phyloP scores from a whole-genome alignment of 176 grass and related monocot species.

The Thinopyrum elongatum region DNA sequence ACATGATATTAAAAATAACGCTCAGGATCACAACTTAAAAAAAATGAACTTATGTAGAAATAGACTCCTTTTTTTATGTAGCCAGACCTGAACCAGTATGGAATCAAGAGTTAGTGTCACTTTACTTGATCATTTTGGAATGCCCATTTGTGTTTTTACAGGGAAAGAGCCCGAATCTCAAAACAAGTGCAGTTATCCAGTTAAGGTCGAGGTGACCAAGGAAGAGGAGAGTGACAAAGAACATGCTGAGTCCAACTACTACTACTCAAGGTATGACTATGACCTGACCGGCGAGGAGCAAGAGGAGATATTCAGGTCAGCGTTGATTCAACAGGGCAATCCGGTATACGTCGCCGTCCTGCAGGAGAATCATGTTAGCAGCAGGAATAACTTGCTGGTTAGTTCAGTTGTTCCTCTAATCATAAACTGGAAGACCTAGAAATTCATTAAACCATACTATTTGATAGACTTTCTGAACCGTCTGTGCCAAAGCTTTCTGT shows the following conservation, averaged over 20 bases:
- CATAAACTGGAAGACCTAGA: background rate
- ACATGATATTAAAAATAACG: background rate
- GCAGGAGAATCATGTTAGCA: background rate
- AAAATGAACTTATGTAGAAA: background rate
- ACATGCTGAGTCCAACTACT: background rate
- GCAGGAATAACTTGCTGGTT: slow-evolving; percentile 19
- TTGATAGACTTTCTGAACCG: background rate
- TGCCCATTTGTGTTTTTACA: background rate
- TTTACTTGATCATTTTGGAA: background rate
- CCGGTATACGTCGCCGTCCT: slow-evolving; percentile 32
- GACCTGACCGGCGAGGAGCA: slow-evolving; percentile 5
- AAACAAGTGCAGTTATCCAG: background rate
- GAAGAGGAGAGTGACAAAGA: slow-evolving; percentile 1
- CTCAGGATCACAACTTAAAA: background rate
- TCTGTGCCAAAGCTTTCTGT: background rate
- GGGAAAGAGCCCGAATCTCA: slow-evolving; percentile 17
- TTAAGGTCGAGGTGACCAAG: background rate
- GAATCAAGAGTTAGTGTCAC: background rate
- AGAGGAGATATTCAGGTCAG: slow-evolving; percentile 17
- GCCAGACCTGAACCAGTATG: background rate
- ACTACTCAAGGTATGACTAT: slow-evolving; percentile 20
- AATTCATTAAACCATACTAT: background rate
- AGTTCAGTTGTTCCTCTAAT: background rate
- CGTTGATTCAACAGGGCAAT: slow-evolving; percentile 24
- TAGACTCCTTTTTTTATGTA: background rate